Conservation (phyloP, 2,329 filamentous ascomycete species). For the Leptographium procerum region DNA sequence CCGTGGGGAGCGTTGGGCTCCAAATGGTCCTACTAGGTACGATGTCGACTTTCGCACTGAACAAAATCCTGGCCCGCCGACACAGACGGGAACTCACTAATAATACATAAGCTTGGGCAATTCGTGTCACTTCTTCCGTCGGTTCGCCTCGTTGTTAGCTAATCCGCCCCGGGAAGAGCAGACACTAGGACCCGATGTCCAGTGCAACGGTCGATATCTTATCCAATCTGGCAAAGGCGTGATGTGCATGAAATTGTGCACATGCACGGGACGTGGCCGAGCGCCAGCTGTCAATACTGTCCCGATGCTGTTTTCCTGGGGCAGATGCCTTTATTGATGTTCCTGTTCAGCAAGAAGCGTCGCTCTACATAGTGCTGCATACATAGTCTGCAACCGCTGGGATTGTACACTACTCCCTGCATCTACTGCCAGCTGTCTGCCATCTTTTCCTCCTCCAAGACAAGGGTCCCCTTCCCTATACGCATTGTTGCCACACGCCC, state of each 20-base stretch:
- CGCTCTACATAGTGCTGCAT: neutral
- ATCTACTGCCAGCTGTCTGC: neutral
- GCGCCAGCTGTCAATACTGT: conserved; percentile 8
- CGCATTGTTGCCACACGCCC: neutral
- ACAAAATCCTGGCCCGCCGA: neutral
- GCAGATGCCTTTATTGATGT: neutral
- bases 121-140: neutral
- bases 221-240: neutral
- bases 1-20: neutral
- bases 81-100: neutral
- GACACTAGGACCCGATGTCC: neutral
- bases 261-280: conserved; percentile 1
- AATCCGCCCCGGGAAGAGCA: neutral
- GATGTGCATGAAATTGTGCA: neutral
- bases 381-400: neutral
- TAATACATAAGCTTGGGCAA: neutral
- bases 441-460: neutral
- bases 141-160: neutral
- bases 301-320: neutral
- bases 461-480: neutral
- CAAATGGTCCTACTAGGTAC: neutral
- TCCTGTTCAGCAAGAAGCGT: neutral
- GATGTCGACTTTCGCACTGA: neutral
- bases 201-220: neutral
- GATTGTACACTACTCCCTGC: neutral